Percentiles rank a stretch among this genome's conserved stretches.
phyloP scores from a whole-genome alignment of 1,284 basidiomycete species.

The Ceratobasidium sp. region DNA sequence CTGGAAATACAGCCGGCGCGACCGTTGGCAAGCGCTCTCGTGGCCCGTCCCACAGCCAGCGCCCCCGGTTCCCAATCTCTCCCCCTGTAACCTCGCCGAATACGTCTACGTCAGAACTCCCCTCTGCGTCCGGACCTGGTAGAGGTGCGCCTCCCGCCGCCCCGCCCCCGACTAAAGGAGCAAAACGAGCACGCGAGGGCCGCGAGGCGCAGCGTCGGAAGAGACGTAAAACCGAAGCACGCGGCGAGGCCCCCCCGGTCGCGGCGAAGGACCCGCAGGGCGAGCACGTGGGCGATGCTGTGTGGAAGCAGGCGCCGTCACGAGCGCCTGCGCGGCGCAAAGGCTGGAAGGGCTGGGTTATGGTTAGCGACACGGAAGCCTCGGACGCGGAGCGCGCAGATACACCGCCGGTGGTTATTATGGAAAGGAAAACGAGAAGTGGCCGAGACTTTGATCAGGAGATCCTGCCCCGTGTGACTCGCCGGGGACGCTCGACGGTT shows the following conservation, averaged over 20 bases:
- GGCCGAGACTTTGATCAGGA: slow-evolving; percentile 42
- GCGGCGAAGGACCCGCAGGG: neutral
- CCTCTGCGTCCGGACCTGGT: neutral
- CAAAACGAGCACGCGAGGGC: slow-evolving; percentile 22
- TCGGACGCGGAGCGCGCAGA: slow-evolving; percentile 26
- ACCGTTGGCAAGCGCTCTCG: slow-evolving; percentile 42
- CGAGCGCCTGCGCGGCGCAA: slow-evolving; percentile 26
- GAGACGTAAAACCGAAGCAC: slow-evolving; percentile 36
- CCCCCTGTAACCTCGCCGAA: slow-evolving; percentile 38
- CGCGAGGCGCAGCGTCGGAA: slow-evolving; percentile 27
- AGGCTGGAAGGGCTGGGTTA: slow-evolving; percentile 40
- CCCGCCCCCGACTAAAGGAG: neutral
- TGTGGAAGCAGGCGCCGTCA: neutral
- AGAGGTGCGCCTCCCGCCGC: neutral
- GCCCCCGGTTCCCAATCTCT: slow-evolving; percentile 22
- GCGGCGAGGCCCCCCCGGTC: slow-evolving; percentile 7
- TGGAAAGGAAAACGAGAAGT: slow-evolving; percentile 32
- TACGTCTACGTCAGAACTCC: slow-evolving; percentile 25
- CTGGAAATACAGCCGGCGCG: slow-evolving; percentile 7
- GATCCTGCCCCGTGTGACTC: neutral
- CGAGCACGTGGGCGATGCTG: slow-evolving; percentile 31
- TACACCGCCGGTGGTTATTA: slow-evolving; percentile 23
- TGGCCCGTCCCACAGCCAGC: slow-evolving; percentile 33
- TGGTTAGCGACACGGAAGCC: slow-evolving; percentile 37
- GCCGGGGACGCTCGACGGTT: slow-evolving; percentile 14